Conservation (phyloP, 1,284 basidiomycete species). For the Ceratobasidium sp. region DNA sequence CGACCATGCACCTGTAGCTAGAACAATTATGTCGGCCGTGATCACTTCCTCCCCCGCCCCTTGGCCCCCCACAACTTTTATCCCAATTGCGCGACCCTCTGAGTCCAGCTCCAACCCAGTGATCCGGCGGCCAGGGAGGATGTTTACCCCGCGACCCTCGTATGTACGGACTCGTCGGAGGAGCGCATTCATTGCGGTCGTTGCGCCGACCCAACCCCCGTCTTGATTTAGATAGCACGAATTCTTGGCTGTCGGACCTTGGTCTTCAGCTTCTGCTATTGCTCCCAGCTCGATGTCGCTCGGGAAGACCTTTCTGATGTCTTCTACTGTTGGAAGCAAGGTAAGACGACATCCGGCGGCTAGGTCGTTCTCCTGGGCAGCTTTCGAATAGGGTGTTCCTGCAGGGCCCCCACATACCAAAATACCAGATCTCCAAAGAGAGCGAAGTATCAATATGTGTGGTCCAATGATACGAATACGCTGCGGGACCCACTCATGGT, state of each 20-base stretch:
- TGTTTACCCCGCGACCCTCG: constrained; percentile 63
- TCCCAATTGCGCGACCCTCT: constrained; percentile 68
- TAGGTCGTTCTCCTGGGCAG: constrained; percentile 57
- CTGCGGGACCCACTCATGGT: constrained; percentile 77
- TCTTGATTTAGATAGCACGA: constrained; percentile 79
- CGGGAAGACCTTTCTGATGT: constrained; percentile 60
- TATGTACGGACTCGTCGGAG: constrained; percentile 69
- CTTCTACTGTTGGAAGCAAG: constrained; percentile 25
- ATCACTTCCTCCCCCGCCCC: constrained; percentile 47
- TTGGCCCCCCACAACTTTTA: constrained; percentile 74
- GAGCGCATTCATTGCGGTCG: constrained; percentile 72
- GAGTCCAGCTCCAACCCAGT: constrained; percentile 45
- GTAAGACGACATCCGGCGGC: constrained; percentile 40
- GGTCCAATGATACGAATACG: constrained; percentile 11
- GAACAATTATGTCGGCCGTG: constrained; percentile 68
- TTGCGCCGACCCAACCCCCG: constrained; percentile 89
- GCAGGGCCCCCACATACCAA: constrained; percentile 57
- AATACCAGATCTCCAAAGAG: constrained; percentile 68
- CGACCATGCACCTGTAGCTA: constrained; percentile 88
- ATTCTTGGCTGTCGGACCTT: constrained; percentile 26
- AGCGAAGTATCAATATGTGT: constrained; percentile 2
- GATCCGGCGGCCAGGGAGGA: constrained; percentile 48
- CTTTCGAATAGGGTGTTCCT: constrained; percentile 58
- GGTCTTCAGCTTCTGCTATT: constrained; percentile 24
- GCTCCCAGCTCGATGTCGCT: constrained; percentile 54